Percentiles rank a stretch among this genome's conserved stretches.
Conservation (phyloP, 176 grass and related monocot genomes). For the Musa schizocarpa region DNA sequence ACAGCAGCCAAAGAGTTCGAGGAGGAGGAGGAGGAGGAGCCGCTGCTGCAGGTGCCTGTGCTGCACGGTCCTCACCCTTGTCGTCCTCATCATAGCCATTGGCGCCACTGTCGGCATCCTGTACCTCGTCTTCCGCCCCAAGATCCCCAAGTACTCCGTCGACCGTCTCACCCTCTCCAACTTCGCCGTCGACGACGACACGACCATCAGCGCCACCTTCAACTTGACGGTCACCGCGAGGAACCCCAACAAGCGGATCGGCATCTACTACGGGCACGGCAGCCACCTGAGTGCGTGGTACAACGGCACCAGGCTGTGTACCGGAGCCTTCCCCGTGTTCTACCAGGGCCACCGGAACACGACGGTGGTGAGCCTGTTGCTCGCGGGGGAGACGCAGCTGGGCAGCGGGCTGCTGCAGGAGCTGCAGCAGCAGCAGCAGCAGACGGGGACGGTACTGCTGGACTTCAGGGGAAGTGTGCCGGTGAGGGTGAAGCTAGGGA, state of each 20-base stretch:
- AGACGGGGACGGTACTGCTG: conserved; percentile 44
- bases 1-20: not conserved
- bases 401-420: conserved; percentile 34
- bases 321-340: conserved; percentile 55
- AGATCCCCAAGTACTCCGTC: conserved; percentile 72
- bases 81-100: conserved; percentile 33
- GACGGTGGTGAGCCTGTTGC: conserved; percentile 27
- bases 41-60: conserved; percentile 70
- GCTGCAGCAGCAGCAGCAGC: conserved; percentile 24
- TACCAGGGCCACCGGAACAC: conserved; percentile 89
- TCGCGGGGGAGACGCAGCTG: conserved; percentile 41
- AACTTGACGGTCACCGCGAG: conserved; percentile 42
- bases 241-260: conserved; percentile 81
- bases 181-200: conserved; percentile 37
- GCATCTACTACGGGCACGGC: conserved; percentile 68
- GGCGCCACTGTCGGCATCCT: conserved; percentile 71
- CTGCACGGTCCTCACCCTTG: conserved; percentile 31
- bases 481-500: conserved; percentile 64
- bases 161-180: conserved; percentile 40
- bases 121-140: conserved; percentile 69
- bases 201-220: conserved; percentile 37
- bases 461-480: conserved; percentile 44
- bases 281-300: conserved; percentile 47
- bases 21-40: conserved; percentile 18
- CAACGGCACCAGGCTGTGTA: conserved; percentile 53